phyloP scores from a whole-genome alignment of 2,329 filamentous ascomycete genomes.

The Sphaerulina musiva region DNA sequence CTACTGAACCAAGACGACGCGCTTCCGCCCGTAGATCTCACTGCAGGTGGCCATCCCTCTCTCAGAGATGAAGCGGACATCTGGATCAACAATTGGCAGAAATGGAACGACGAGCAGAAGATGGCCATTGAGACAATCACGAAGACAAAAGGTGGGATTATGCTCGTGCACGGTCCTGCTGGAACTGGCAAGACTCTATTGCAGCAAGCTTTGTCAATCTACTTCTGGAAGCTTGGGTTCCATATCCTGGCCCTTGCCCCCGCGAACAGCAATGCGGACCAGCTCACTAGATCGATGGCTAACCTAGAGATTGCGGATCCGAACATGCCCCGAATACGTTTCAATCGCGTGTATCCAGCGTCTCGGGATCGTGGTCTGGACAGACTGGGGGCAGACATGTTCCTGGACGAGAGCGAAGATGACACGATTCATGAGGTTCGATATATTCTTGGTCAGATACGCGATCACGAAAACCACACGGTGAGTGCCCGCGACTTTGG shows the following conservation, averaged over 20 bases:
- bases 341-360: background rate
- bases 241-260: slow-evolving; percentile 15
- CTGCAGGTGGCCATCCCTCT: background rate
- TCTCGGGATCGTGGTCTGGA: background rate
- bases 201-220: slow-evolving; percentile 16
- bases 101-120: slow-evolving; percentile 18
- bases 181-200: slow-evolving; percentile 21
- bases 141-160: slow-evolving; percentile 6
- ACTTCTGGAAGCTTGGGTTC: slow-evolving; percentile 17
- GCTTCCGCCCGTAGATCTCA: slow-evolving; percentile 10
- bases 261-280: slow-evolving; percentile 17
- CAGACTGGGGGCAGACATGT: background rate
- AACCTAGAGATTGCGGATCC: background rate
- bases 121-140: slow-evolving; percentile 14
- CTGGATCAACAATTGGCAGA: slow-evolving; percentile 9
- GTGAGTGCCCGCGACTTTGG: background rate
- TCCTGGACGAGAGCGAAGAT: background rate
- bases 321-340: background rate
- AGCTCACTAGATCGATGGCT: background rate
- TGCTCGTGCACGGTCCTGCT: slow-evolving; percentile 12
- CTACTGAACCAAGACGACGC: slow-evolving; percentile 21
- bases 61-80: background rate
- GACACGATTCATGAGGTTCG: background rate
- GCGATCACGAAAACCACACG: background rate
- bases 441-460: background rate